phyloP scores from a whole-genome alignment of 495 filamentous ascomycete genomes.

The Penicillium diatomitis region DNA sequence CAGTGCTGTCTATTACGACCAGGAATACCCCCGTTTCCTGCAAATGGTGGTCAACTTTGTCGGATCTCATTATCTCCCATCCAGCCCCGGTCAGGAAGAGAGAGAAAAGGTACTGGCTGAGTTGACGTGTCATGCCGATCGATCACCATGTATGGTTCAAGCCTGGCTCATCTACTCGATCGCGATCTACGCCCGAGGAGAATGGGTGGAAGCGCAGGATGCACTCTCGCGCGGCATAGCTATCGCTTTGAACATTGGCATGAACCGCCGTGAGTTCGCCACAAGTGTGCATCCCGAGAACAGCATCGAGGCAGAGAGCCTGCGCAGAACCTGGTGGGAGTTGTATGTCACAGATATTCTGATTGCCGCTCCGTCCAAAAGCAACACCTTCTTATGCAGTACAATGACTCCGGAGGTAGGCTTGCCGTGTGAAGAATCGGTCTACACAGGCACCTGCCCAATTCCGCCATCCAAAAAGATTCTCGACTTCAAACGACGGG shows the following conservation, averaged over 20 bases:
- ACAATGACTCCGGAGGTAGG: slow-evolving; percentile 25
- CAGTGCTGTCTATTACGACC: slow-evolving; percentile 20
- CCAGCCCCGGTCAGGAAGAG: slow-evolving; percentile 13
- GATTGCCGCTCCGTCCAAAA: slow-evolving; percentile 24
- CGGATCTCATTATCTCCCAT: slow-evolving; percentile 27
- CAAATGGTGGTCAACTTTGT: slow-evolving; percentile 30
- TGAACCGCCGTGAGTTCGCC: slow-evolving; percentile 29
- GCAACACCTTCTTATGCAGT: slow-evolving; percentile 22
- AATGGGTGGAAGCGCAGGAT: slow-evolving; percentile 24
- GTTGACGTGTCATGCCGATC: slow-evolving; percentile 17
- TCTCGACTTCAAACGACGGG: slow-evolving; percentile 25
- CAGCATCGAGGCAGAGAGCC: slow-evolving; percentile 29
- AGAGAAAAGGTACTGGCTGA: slow-evolving; percentile 18
- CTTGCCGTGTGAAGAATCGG: slow-evolving; percentile 31
- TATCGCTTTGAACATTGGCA: slow-evolving; percentile 29
- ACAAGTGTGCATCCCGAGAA: slow-evolving; percentile 11
- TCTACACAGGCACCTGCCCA: slow-evolving; percentile 18
- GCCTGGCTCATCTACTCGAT: slow-evolving; percentile 31
- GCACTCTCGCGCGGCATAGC: slow-evolving; percentile 23
- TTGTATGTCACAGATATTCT: slow-evolving; percentile 31
- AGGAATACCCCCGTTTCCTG: slow-evolving; percentile 28
- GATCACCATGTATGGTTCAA: slow-evolving; percentile 29
- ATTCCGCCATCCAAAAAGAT: slow-evolving; percentile 25
- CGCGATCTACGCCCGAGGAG: slow-evolving; percentile 25
- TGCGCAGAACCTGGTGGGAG: slow-evolving; percentile 37